Conservation (phyloP, 1,284 basidiomycete species). For the Melampsora americana region DNA sequence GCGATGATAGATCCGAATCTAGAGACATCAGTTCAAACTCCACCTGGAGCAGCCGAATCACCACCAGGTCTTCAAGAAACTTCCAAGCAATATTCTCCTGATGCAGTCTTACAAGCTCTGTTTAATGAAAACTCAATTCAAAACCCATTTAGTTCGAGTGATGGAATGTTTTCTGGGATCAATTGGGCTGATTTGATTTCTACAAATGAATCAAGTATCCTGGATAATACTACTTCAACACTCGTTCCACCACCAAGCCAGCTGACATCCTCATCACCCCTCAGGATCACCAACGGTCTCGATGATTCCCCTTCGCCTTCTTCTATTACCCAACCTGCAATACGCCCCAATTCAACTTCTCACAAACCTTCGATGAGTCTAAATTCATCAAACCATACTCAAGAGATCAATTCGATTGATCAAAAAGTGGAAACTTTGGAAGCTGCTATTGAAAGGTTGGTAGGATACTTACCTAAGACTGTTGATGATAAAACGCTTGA, state of each 20-base stretch:
- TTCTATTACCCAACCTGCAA: not conserved
- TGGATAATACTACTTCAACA: not conserved
- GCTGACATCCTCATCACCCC: slow-evolving; percentile 23
- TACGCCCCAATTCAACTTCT: not conserved
- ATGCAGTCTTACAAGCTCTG: slow-evolving; percentile 20
- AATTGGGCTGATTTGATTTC: slow-evolving; percentile 33
- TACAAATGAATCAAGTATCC: not conserved
- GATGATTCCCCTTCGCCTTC: not conserved
- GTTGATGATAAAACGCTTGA: not conserved
- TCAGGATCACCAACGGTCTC: slow-evolving; percentile 27
- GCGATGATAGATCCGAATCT: slow-evolving; percentile 24
- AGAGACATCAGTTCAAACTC: slow-evolving; percentile 8
- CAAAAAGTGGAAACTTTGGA: slow-evolving; percentile 22
- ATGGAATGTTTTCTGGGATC: slow-evolving; percentile 12
- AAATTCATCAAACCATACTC: not conserved
- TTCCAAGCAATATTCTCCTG: slow-evolving; percentile 9
- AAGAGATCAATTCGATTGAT: not conserved
- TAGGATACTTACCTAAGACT: slow-evolving; percentile 11
- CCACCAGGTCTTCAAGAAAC: not conserved
- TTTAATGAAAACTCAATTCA: slow-evolving; percentile 8
- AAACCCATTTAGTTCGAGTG: slow-evolving; percentile 13
- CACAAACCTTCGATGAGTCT: no score
- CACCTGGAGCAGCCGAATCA: not conserved
- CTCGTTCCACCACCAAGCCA: not conserved
- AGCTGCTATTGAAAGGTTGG: slow-evolving; percentile 23